Base-by-base conservation (phyloP, 75 land plant species). In the Larix kaempferi region DNA sequence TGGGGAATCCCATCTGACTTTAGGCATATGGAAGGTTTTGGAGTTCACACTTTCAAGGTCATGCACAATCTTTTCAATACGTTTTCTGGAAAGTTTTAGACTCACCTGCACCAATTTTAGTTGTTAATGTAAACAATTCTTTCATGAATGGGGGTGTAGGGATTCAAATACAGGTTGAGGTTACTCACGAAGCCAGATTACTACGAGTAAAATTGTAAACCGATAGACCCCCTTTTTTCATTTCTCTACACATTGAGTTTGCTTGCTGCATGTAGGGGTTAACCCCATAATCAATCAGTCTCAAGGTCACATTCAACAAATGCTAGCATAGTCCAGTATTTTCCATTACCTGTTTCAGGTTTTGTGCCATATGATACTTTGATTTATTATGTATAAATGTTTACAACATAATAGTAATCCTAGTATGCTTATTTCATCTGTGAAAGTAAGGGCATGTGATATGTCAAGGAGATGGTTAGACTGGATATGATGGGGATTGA, bases 11-110 rank as follows among this genome's bases (percentile, higher is more conserved):
- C 89, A 8, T 52, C 81, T 2, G 76, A 87, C 49, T 87, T 82
- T 73, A 80, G 89, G 19, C 89, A 87, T 62, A 87, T 87, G 80
- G 89, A 87, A 39, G 88, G 89, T 13, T 49, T 87, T 16, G 88
- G 88, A 22, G 86, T 86, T 6, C 87, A 86, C 49, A 86, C 87
- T 10, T 86, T 77, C 69, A 84, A 73, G 56, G 7, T 86, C 21
- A 60, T 84, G 14, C 85, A 64, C 80, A 84, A 76, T 49, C 12
- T 7, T 44, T 12, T 44, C 49, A 44, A 6, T 44, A 44, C 6
- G 49, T 44, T 44, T 1, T 44, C 49, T 44, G 6, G 6, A 44
- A 6, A 44, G 49, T 44, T 44, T 44, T 44, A 44, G 49, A 44
- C 49, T 44, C 49, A 44, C 8, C 49, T 44, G 49, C 49, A 44